Base-by-base conservation (phyloP, 805 yeast genomes). In the Wickerhamomyces pijperi region DNA sequence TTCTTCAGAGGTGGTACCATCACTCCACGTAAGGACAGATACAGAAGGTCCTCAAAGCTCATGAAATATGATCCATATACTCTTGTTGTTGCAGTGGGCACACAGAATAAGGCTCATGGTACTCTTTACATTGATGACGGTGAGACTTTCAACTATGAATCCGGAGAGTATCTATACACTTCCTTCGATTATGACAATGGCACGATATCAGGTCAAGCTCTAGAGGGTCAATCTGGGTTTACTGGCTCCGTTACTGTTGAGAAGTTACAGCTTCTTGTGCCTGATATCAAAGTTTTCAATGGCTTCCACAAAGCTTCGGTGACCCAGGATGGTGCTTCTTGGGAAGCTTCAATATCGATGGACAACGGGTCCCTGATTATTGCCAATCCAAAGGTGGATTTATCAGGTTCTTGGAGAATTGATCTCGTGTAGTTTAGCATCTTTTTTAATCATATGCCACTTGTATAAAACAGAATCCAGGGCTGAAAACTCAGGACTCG, bases 1-100 rank as follows among this genome's bases (percentile, higher is more conserved):
- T 71, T 72, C 23, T 58, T 82, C 15, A 76, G 77, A 51, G 92
- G 94, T n/a, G 97, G 97, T 0, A 69, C 78, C 28, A 72, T 90
- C 13, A 54, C 82, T 19, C 64, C 80, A 14, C 70, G 76, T 29
- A 81, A 79, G 44, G 82, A 78, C 37, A 72, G 94, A 46, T 72
- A 76, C 46, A 76, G 98, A 55, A 72, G 97, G 46, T 82, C 95
- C 0, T 61, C 94, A 3, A 76, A 69, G 53, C 61, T 83, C 45
- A 84, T 82, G 90, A 63, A 55, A 19, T 61, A 68, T 45, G 97
- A 88, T 55, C 95, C 97, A 4, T 85, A 77, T 55, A 82, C 94
- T 0, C 50, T 88, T 29, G 67, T 79, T 2, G 60, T 88, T 34
- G 84, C 83, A 0, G 65, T 78, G 11, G 66, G 65, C 40, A 47